These are phyloP conservation scores for Collybia sordida DNA, from an alignment of 768 basidiomycete genomes.

Conservation along the genomic window DNA sequence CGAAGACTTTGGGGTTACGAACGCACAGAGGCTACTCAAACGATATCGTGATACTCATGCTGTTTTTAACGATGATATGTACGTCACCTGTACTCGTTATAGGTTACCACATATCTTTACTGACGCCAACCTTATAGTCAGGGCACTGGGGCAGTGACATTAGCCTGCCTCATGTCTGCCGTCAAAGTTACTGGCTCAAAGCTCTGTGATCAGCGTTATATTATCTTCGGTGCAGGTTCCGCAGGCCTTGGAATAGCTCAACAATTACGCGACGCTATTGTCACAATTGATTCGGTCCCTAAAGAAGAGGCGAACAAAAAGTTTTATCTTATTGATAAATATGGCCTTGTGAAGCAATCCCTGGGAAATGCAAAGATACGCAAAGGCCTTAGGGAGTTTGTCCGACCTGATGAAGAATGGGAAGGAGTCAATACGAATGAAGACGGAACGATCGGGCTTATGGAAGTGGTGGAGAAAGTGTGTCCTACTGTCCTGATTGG, in stretches of 20 bases:
- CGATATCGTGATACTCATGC: slow-evolving; percentile 62
- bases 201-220: slow-evolving; percentile 71
- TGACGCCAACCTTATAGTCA: slow-evolving; percentile 40
- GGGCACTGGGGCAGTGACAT: slow-evolving; percentile 75
- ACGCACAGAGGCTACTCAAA: slow-evolving; percentile 68
- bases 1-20: slow-evolving; percentile 82
- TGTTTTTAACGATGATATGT: slow-evolving; percentile 88
- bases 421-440: slow-evolving; percentile 31
- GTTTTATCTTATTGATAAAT: slow-evolving; percentile 76
- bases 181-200: slow-evolving; percentile 62
- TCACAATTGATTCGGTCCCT: slow-evolving; percentile 50
- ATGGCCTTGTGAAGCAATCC: slow-evolving; percentile 58
- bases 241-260: slow-evolving; percentile 80
- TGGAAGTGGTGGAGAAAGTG: slow-evolving; percentile 70
- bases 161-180: slow-evolving; percentile 68
- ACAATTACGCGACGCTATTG: slow-evolving; percentile 77
- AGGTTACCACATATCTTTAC: neutral
- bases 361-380: slow-evolving; percentile 42
- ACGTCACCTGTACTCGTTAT: slow-evolving; percentile 9
- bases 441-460: slow-evolving; percentile 46
- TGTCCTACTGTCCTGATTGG: slow-evolving; percentile 86
- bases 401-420: slow-evolving; percentile 60
- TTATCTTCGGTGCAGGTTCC: slow-evolving; percentile 80
- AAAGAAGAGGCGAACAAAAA: slow-evolving; percentile 56
- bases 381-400: slow-evolving; percentile 51